Conservation (phyloP, 257 asterid species). For the Fraxinus quadrangulata region DNA sequence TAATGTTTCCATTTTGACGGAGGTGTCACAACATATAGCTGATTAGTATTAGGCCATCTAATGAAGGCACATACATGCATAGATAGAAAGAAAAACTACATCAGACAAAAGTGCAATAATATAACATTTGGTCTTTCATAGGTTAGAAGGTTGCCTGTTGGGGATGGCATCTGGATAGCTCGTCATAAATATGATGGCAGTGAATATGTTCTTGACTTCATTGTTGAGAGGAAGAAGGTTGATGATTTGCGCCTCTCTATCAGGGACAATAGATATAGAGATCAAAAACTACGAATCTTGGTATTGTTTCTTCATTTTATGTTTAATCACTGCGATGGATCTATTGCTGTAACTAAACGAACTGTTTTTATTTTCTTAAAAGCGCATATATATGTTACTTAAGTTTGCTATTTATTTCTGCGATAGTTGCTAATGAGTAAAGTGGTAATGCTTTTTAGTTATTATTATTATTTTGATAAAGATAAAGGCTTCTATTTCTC, state of each 20-base stretch:
- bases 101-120: slow-evolving; percentile 14
- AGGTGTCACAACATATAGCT: slow-evolving; percentile 24
- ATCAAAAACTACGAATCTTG: slow-evolving; percentile 92
- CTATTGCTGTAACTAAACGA: neutral
- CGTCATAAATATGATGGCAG: slow-evolving; percentile 58
- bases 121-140: slow-evolving; percentile 28
- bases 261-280: slow-evolving; percentile 88
- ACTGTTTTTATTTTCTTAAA: neutral
- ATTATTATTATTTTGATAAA: too few relatives aligned
- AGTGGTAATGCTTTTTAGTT: too few relatives aligned
- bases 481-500: too few relatives aligned
- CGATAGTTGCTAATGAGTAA: neutral
- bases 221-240: slow-evolving; percentile 96
- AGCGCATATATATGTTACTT: neutral
- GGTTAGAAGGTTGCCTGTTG: slow-evolving; percentile 93
- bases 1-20: slow-evolving; percentile 21
- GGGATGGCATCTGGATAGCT: slow-evolving; percentile 97
- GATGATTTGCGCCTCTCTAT: slow-evolving; percentile 90
- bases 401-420: neutral
- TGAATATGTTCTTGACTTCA: slow-evolving; percentile 92
- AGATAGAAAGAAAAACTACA: neutral
- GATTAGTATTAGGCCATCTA: slow-evolving; percentile 20
- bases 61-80: slow-evolving; percentile 17
- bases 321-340: neutral
- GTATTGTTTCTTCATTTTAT: slow-evolving; percentile 42